Evolutionary conservation across 73 alveolate genomes (phyloP).

Genomic region (Uronychia setigera): DNA sequence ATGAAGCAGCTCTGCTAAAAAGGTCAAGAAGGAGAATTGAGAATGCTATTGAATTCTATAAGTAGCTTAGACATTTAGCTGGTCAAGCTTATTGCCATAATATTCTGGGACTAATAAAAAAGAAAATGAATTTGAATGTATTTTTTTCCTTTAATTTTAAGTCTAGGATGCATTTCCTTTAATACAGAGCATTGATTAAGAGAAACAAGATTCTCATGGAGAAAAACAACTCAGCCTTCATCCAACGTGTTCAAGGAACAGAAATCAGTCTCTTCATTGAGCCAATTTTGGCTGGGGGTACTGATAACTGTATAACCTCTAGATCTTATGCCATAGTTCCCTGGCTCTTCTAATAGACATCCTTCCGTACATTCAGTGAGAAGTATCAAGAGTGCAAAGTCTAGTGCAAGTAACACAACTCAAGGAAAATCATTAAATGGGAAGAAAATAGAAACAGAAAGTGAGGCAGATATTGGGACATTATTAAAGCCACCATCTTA

Average conservation of each 20-base stretch:
- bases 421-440: background rate
- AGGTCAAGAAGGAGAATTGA: conserved; percentile 15
- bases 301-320: no score
- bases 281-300: background rate
- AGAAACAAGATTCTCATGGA: background rate
- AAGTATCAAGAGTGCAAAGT: background rate
- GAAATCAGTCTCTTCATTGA: conserved; percentile 29
- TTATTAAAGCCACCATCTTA: no score
- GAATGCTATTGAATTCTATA: conserved; percentile 5
- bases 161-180: background rate
- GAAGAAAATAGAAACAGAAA: background rate
- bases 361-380: background rate
- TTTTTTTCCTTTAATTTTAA: background rate
- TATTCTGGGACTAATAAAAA: conserved; percentile 21
- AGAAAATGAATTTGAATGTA: conserved; percentile 33
- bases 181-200: background rate
- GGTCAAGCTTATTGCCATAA: conserved; percentile 49
- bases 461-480: background rate
- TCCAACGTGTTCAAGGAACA: conserved; percentile 20
- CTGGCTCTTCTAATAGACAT: background rate
- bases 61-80: conserved; percentile 10
- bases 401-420: background rate
- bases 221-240: background rate
- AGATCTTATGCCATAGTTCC: background rate
- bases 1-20: conserved; percentile 8